A percentile compares a stretch with the other conserved stretches of the same genome.
phyloP scores from a whole-genome alignment of 2,329 filamentous ascomycete species.

The Zymoseptoria pseudotritici region DNA sequence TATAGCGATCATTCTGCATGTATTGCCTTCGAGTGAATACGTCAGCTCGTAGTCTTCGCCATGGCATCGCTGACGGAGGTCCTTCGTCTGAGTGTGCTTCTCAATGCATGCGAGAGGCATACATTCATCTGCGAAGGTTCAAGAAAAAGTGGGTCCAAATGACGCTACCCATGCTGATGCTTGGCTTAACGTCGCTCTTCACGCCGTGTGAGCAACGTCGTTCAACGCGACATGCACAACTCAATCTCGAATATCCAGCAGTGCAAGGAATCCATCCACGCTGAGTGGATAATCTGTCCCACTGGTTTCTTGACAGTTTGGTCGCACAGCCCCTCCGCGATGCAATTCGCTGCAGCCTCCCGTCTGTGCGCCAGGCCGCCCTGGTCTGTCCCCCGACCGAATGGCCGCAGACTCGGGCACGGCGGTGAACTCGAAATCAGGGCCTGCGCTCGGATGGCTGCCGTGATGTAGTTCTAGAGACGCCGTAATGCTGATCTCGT shows the following conservation, averaged over 20 bases:
- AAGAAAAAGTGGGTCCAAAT: not conserved
- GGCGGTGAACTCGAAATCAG: not conserved
- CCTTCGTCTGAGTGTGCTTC: not conserved
- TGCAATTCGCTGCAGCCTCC: not conserved
- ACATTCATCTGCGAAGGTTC: not conserved
- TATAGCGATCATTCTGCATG: no score
- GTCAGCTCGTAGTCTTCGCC: no score
- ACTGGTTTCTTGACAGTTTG: not conserved
- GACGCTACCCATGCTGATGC: not conserved
- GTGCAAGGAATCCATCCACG: not conserved
- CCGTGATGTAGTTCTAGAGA: not conserved
- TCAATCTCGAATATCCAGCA: not conserved
- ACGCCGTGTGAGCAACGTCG: not conserved
- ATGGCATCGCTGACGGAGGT: not conserved
- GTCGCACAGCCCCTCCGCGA: not conserved
- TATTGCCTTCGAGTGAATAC: no score
- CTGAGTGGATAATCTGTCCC: not conserved
- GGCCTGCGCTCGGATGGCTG: not conserved
- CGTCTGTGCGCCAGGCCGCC: not conserved
- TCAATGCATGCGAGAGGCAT: not conserved
- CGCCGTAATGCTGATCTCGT: not conserved
- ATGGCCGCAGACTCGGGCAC: not conserved
- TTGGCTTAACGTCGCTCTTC: not conserved
- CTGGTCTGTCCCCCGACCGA: not conserved
- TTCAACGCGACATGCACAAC: not conserved